A percentile compares a stretch with the other conserved stretches of the same genome.
Evolutionary conservation across 768 basidiomycete genomes (phyloP).

Genomic region (Omphalotus guepiniiformis): DNA sequence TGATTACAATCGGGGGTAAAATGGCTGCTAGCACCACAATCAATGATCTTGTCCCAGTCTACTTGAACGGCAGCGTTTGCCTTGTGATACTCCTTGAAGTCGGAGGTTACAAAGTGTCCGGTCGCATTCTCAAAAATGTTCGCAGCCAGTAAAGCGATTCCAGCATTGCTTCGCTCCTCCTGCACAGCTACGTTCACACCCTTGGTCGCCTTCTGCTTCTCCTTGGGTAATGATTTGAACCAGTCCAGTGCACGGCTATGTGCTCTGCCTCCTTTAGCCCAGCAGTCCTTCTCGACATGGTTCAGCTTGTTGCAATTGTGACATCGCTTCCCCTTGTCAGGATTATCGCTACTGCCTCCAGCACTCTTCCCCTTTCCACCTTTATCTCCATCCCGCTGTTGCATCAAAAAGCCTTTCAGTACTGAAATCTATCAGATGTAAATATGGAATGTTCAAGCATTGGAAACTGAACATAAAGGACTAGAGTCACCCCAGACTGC

Average conservation of each 20-base stretch:
- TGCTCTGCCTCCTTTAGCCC: constrained; percentile 26
- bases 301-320: too few relatives aligned
- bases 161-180: constrained; percentile 7
- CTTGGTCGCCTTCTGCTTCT: constrained; percentile 13
- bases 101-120: constrained; percentile 7
- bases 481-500: too few relatives aligned
- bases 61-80: background rate
- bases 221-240: constrained; percentile 17
- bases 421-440: too few relatives aligned
- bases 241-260: constrained; percentile 23
- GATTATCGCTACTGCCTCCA: too few relatives aligned
- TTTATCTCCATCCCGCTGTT: too few relatives aligned
- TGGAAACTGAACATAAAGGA: too few relatives aligned
- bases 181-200: constrained; percentile 1
- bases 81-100: background rate
- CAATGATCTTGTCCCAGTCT: constrained; percentile 15
- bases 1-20: constrained; percentile 24
- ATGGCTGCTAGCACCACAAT: constrained; percentile 30
- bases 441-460: too few relatives aligned
- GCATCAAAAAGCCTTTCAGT: too few relatives aligned
- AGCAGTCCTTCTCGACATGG: constrained; percentile 26
- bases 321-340: too few relatives aligned
- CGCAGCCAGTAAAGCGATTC: background rate
- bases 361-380: too few relatives aligned
- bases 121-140: background rate